Evolutionary conservation across 345 rosid species (phyloP), one percentile per base, ranked within the genome.

Genomic region (Eucalyptus polybractea): DNA sequence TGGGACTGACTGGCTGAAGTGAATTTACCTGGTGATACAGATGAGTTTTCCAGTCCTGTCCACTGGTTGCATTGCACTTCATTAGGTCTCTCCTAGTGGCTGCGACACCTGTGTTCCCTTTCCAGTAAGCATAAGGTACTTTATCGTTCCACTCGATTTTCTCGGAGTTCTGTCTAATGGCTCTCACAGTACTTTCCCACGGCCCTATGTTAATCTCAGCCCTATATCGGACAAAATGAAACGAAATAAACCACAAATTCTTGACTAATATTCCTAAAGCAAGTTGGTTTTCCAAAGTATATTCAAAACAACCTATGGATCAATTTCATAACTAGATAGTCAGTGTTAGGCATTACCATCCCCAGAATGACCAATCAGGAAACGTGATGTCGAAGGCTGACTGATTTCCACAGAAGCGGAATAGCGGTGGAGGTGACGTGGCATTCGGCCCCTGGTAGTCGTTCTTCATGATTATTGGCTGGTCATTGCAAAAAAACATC

Each of bases 361-460:
- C 96, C 97, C 97, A 95, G 89, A 95, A 95, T 93, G 95, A 91
- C 97, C 96, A 95, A 37, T 95, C 95, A 87, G 94, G 95, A 56
- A 94, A 95, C 12, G 91, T 91, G 47, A 94, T 93, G 88, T 92
- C 95, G 16, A 93, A 88, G 2, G 95, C 81, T 22, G 93, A 88
- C n/a, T 90, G 88, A 76, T 93, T 90, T 24, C 94, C 93, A 83
- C 96, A 94, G 65, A 94, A 95, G 53, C 95, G 95, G 89, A 95
- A 95, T 89, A 95, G 80, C 1, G 96, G 94, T 8, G 96, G 95
- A 11, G 94, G 93, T 44, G 45, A 88, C 19, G 90, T 65, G 45
- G 90, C 89, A 27, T 91, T 92, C 8, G 12, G 29, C 6, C 91
- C 89, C 65, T 89, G 56, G 87, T 92, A 91, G 42, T 89, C 86